These are phyloP conservation scores for Wickerhamomyces subpelliculosus DNA, from an alignment of 805 yeast genomes.

Conservation along the genomic window DNA sequence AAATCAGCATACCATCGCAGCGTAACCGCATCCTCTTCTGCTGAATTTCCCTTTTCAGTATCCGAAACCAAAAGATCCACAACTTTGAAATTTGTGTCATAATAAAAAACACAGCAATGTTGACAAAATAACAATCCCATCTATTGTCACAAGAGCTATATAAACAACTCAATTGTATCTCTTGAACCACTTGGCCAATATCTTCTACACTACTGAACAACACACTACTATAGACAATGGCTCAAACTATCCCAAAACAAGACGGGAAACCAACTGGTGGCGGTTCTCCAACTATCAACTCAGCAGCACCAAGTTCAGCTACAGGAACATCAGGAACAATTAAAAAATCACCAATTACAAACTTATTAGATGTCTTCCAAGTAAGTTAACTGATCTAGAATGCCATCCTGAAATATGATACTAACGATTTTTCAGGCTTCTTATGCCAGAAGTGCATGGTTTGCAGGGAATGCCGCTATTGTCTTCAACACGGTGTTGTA, in stretches of 20 bases:
- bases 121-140: too few species aligned
- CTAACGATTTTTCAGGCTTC: conserved; percentile 5
- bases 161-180: too few species aligned
- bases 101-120: too few species aligned
- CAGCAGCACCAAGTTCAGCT: not conserved
- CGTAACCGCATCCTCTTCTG: too few species aligned
- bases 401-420: not conserved
- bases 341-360: not conserved
- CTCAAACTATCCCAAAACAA: not conserved
- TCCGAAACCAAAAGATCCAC: too few species aligned
- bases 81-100: too few species aligned
- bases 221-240: not conserved
- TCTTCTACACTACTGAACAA: too few species aligned
- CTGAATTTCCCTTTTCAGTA: too few species aligned
- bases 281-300: not conserved
- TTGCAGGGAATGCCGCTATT: conserved; percentile 49
- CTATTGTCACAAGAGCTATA: too few species aligned
- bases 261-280: not conserved
- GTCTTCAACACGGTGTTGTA: conserved; percentile 34
- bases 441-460: conserved; percentile 71
- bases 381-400: not conserved
- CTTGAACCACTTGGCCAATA: too few species aligned
- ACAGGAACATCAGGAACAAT: not conserved
- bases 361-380: not conserved
- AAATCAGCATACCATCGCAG: too few species aligned